phyloP scores from a whole-genome alignment of 306 rosid genomes.

The Canavalia ensiformis region DNA sequence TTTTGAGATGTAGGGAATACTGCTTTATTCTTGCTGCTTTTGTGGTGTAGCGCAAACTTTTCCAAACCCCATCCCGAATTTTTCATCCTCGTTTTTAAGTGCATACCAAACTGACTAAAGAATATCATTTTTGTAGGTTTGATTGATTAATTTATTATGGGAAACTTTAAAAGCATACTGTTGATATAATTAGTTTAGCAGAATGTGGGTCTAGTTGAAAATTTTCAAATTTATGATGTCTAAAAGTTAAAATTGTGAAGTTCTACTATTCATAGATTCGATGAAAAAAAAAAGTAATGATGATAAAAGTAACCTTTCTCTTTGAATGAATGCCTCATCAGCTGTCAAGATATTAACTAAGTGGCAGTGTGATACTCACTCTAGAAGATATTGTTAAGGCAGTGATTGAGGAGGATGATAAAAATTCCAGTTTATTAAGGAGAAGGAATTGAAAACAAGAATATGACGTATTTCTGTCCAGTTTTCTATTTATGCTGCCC shows the following conservation, averaged over 20 bases:
- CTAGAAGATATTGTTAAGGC: background rate
- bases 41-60: conserved; percentile 2
- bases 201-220: conserved; percentile 19
- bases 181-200: conserved; percentile 26
- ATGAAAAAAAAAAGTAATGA: background rate
- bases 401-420: conserved; percentile 13
- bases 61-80: background rate
- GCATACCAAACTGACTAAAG: background rate
- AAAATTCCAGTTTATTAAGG: conserved; percentile 21
- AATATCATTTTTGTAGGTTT: conserved; percentile 3
- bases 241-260: background rate
- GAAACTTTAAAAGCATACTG: conserved; percentile 10
- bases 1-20: conserved; percentile 29
- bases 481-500: background rate
- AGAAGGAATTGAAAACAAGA: background rate
- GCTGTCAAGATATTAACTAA: conserved; percentile 13
- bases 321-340: conserved; percentile 7
- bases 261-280: background rate
- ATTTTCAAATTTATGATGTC: conserved; percentile 26
- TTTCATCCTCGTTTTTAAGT: conserved; percentile 4
- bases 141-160: conserved; percentile 8
- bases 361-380: no score
- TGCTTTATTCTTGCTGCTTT: conserved; percentile 36
- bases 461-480: background rate
- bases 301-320: background rate